Conservation (phyloP, 1,284 basidiomycete genomes). For the Sanghuangporus baumii region DNA sequence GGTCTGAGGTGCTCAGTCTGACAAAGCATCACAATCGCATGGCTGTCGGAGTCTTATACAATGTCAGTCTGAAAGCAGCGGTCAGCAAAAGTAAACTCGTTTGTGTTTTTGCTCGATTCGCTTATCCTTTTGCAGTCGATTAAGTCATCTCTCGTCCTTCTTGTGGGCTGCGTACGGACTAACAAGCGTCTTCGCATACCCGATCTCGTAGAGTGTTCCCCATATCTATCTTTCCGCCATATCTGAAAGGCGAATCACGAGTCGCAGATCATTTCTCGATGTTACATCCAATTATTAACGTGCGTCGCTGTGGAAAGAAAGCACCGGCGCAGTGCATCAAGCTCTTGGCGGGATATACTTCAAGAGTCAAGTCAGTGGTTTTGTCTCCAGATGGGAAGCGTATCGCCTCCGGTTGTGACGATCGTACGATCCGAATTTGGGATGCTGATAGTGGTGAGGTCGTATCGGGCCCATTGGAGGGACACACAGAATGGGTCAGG, state of each 20-base stretch:
- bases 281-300: neutral
- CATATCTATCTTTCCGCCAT: neutral
- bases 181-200: neutral
- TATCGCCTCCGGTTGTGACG: neutral
- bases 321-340: neutral
- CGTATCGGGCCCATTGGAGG: neutral
- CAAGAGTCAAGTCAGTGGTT: neutral
- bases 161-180: neutral
- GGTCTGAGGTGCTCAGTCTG: slow-evolving; percentile 1
- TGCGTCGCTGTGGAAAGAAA: neutral
- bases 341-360: neutral
- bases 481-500: no score
- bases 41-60: neutral
- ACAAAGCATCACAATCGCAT: neutral
- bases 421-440: neutral
- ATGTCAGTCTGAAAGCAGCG: neutral
- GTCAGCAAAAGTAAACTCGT: neutral
- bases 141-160: neutral
- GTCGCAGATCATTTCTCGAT: neutral
- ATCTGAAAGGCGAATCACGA: neutral
- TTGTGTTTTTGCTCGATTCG: neutral
- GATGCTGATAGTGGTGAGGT: neutral
- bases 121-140: neutral
- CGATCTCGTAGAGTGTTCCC: neutral
- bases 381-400: neutral